Conservation (phyloP, 1,139 yeast species). For the Hemisphaericaspora subhashii region DNA sequence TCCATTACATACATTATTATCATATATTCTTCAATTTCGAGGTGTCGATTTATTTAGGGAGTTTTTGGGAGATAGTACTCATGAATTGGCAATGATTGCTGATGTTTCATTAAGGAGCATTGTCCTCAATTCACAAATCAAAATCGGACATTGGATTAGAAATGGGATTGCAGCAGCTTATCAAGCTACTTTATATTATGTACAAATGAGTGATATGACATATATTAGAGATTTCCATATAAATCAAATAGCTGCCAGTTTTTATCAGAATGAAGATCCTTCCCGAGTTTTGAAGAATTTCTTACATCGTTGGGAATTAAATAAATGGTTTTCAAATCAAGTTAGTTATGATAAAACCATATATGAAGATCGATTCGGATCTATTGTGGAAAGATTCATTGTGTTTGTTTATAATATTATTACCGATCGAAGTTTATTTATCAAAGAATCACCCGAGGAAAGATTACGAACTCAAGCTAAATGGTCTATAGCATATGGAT, state of each 20-base stretch:
- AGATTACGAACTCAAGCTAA: constrained; percentile 26
- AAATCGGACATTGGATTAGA: constrained; percentile 86
- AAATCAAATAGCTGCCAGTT: constrained; percentile 52
- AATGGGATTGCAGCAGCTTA: constrained; percentile 62
- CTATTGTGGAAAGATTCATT: constrained; percentile 54
- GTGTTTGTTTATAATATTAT: constrained; percentile 56
- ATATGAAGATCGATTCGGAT: constrained; percentile 57
- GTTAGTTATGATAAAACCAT: constrained; percentile 38
- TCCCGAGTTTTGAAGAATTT: constrained; percentile 45
- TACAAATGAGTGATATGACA: constrained; percentile 36
- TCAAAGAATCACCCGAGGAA: constrained; percentile 25
- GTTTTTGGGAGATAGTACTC: constrained; percentile 15
- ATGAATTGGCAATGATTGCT: constrained; percentile 43
- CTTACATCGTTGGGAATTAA: constrained; percentile 62
- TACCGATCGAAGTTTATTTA: constrained; percentile 54
- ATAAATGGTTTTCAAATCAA: constrained; percentile 50
- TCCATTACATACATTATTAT: constrained; percentile 57
- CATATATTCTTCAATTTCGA: constrained; percentile 37
- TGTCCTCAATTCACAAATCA: constrained; percentile 73
- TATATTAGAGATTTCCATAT: constrained; percentile 54
- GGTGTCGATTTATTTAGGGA: constrained; percentile 24
- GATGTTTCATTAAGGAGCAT: constrained; percentile 61
- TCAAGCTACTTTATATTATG: constrained; percentile 42
- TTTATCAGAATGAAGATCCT: constrained; percentile 42
- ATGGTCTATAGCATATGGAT: constrained; percentile 43